These are phyloP conservation scores for Bertia moriformis DNA, from an alignment of 2,329 filamentous ascomycete genomes.

Conservation along the genomic window DNA sequence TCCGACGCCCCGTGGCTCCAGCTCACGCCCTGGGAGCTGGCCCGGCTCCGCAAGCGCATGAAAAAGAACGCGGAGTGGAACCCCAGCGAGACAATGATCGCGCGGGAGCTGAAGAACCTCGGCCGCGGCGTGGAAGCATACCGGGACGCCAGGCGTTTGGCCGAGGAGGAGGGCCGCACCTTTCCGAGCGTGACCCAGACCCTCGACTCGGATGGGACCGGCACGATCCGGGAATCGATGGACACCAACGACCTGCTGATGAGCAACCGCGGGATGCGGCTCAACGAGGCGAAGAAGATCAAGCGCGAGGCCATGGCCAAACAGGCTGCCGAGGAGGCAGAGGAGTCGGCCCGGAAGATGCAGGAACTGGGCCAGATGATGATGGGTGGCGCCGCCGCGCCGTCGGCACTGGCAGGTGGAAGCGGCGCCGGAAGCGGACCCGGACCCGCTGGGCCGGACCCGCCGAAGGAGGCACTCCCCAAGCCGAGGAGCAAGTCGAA, in stretches of 20 bases:
- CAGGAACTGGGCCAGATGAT: slow-evolving; percentile 29
- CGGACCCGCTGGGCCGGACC: too few species aligned
- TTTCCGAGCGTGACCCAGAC: slow-evolving; percentile 34
- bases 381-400: slow-evolving; percentile 18
- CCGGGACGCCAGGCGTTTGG: slow-evolving; percentile 44
- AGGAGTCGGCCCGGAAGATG: slow-evolving; percentile 39
- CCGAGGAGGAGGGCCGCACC: slow-evolving; percentile 47
- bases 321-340: slow-evolving; percentile 46
- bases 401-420: slow-evolving; percentile 13
- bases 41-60: slow-evolving; percentile 66
- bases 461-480: not conserved
- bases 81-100: slow-evolving; percentile 74
- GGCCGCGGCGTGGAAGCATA: slow-evolving; percentile 53
- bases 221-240: slow-evolving; percentile 36
- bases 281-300: slow-evolving; percentile 64
- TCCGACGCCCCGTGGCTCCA: slow-evolving; percentile 50
- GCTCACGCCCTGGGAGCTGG: slow-evolving; percentile 49
- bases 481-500: not conserved
- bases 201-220: slow-evolving; percentile 38
- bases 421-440: slow-evolving; percentile 8
- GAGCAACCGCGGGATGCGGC: slow-evolving; percentile 61
- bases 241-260: slow-evolving; percentile 46
- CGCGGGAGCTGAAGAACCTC: slow-evolving; percentile 58
- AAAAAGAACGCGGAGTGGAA: slow-evolving; percentile 84
- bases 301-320: slow-evolving; percentile 53